Conservation (phyloP, 805 yeast species). For the Starmerella kuoi region DNA sequence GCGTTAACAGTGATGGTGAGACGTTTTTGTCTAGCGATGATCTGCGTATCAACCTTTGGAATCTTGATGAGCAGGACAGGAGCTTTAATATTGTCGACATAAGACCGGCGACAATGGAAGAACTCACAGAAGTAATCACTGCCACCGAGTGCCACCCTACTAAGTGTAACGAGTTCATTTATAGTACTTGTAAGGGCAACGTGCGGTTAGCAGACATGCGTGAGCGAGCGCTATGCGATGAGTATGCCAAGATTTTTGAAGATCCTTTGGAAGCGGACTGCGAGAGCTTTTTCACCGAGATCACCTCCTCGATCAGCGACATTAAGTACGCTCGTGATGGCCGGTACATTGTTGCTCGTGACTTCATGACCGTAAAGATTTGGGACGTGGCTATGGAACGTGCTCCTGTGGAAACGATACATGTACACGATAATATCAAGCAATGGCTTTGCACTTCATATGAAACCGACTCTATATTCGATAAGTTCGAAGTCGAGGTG, state of each 20-base stretch:
- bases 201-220: constrained; percentile 95
- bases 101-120: constrained; percentile 97
- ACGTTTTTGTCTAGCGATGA: constrained; percentile 90
- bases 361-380: constrained; percentile 90
- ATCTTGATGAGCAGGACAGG: constrained; percentile 84
- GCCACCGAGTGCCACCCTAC: constrained; percentile 92
- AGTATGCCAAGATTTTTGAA: constrained; percentile 69
- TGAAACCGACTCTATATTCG: constrained; percentile 96
- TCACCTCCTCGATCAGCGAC: constrained; percentile 86
- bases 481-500: constrained; percentile 92
- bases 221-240: constrained; percentile 84
- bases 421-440: constrained; percentile 88
- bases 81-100: constrained; percentile 94
- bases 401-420: constrained; percentile 85
- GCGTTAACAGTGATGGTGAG: constrained; percentile 90
- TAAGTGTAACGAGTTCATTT: constrained; percentile 87
- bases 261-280: constrained; percentile 85
- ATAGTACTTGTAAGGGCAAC: constrained; percentile 89
- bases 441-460: constrained; percentile 92
- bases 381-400: constrained; percentile 98
- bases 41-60: constrained; percentile 90
- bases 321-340: constrained; percentile 88
- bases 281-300: constrained; percentile 94
- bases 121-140: constrained; percentile 93
- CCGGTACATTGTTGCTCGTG: constrained; percentile 89